phyloP scores from a whole-genome alignment of 2,329 filamentous ascomycete genomes.

The Colletotrichum incanum region DNA sequence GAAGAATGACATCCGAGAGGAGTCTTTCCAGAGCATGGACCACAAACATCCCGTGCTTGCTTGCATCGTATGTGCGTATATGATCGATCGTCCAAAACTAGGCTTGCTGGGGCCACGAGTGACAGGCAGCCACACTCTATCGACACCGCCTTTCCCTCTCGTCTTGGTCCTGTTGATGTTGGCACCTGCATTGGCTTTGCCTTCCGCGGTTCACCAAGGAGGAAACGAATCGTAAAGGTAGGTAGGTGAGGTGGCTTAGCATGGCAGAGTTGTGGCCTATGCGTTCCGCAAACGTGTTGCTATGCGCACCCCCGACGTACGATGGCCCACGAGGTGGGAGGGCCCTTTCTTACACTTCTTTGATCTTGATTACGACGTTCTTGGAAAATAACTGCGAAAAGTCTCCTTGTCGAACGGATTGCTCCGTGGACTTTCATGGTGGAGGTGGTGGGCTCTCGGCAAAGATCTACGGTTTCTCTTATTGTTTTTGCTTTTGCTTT shows the following conservation, averaged over 20 bases:
- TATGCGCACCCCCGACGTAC: neutral
- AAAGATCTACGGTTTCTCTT: slow-evolving; percentile 12
- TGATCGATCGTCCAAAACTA: neutral
- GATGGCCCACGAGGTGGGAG: slow-evolving; percentile 2
- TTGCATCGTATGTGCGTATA: neutral
- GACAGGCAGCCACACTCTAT: slow-evolving; percentile 8
- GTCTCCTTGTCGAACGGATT: neutral
- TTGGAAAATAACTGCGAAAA: slow-evolving; percentile 7
- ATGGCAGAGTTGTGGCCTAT: neutral
- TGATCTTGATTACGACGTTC: slow-evolving; percentile 6
- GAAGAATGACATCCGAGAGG: no score
- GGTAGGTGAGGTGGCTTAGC: neutral
- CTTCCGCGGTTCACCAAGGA: neutral
- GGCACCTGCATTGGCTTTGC: neutral
- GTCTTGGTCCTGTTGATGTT: neutral
- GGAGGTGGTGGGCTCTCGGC: neutral
- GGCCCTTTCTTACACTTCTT: neutral
- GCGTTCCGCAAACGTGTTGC: slow-evolving; percentile 16
- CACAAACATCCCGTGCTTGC: neutral
- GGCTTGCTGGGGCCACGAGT: neutral
- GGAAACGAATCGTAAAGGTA: neutral
- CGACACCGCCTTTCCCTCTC: neutral
- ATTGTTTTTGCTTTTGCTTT: no score
- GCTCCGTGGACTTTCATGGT: neutral
- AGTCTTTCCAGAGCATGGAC: neutral